These are phyloP conservation scores for Crotalaria pallida DNA, from an alignment of 306 rosid genomes.

Conservation along the genomic window DNA sequence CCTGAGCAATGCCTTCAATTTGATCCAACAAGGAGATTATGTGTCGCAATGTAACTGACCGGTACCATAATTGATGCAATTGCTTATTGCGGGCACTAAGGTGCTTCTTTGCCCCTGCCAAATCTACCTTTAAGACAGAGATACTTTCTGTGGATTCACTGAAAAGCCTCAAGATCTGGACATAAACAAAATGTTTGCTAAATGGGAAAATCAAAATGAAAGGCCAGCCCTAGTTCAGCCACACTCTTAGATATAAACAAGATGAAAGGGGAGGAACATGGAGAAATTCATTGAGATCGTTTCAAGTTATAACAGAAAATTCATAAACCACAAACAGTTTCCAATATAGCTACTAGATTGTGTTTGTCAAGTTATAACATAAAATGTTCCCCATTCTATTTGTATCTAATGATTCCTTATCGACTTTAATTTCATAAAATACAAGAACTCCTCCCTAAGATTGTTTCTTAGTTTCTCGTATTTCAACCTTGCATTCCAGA, in stretches of 20 bases:
- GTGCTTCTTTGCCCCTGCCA: slow-evolving; percentile 77
- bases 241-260: not conserved
- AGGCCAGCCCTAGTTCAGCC: not conserved
- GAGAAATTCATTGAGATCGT: not conserved
- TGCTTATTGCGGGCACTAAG: slow-evolving; percentile 95
- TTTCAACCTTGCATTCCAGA: slow-evolving; percentile 9
- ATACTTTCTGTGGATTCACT: slow-evolving; percentile 89
- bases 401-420: slow-evolving; percentile 2
- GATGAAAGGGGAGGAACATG: not conserved
- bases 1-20: slow-evolving; percentile 98
- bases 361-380: slow-evolving; percentile 1
- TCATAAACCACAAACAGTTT: not conserved
- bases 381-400: slow-evolving; percentile 2
- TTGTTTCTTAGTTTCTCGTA: slow-evolving; percentile 3
- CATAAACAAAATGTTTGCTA: slow-evolving; percentile 20
- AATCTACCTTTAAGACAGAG: slow-evolving; percentile 75
- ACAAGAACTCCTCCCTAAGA: not conserved
- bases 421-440: slow-evolving; percentile 21
- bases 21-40: slow-evolving; percentile 96
- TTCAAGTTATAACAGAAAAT: slow-evolving; percentile 3
- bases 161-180: slow-evolving; percentile 93
- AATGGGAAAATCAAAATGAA: slow-evolving; percentile 1
- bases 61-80: slow-evolving; percentile 98
- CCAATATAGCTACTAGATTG: not conserved
- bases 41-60: slow-evolving; percentile 93